Base-by-base conservation (phyloP, 768 basidiomycete species). In the Rhizopogon vesiculosus region DNA sequence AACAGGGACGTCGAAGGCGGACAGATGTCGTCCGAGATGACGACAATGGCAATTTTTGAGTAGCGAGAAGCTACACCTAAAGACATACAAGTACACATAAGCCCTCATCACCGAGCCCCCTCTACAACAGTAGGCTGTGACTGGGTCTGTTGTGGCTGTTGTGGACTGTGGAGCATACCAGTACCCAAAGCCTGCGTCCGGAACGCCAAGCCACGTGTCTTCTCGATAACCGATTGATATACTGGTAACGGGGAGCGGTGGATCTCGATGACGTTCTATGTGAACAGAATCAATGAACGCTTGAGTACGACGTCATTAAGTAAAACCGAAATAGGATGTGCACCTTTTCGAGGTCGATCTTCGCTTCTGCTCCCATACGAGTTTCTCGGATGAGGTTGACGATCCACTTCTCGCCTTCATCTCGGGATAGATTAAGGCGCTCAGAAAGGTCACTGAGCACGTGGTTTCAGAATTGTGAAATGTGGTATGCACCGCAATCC, bases 351-450 rank as follows among this genome's bases (percentile, higher is more conserved):
- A 98, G 79, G 70, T 98, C 96, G 57, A 98, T 98, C 76, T 96
- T 97, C 51, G 96, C 96, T 63, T 98, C 96, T 1, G 91, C 88
- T 13, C 93, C 93, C 89, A 96, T 93, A 45, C 93, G 83, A 6
- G 95, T 96, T 72, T 98, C 97, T 35, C 97, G 86, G 64, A 98
- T 97, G 58, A 98, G 88, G 76, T 98, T 98, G 64, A 98, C 97
- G 59, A 98, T 96, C 96, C 96, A 99, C 65, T 96, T 96, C 69
- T 99, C 97, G 50, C 96, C 97, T 67, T 98, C 97, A 61, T 93
- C 93, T 42, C 79, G 83, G n/a, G 90, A 87, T 46, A 98, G 81
- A 70, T 98, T 98, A 13, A 98, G 80, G 8, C 96, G 86, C 64
- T 92, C 88, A 8, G 95, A 97, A 12, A 98, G 82, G 65, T 97